Evolutionary conservation across 768 basidiomycete species (phyloP).

Genomic region (Glaciozyma antarctica): DNA sequence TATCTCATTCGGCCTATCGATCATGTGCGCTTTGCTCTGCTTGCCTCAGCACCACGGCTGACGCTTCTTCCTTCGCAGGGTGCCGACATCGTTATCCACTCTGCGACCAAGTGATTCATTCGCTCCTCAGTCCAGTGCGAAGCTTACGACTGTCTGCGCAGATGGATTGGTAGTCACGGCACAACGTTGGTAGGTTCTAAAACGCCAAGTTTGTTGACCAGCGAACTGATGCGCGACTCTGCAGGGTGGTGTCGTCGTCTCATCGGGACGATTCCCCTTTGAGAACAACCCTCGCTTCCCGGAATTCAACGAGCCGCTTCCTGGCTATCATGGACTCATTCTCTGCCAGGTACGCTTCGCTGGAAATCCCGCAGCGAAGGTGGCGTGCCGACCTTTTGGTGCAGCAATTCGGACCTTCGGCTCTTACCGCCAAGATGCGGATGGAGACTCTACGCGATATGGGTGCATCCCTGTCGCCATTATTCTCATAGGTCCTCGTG

Average conservation of each 20-base stretch:
- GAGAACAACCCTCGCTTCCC: conserved; percentile 51
- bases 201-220: too few species aligned
- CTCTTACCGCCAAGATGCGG: conserved; percentile 58
- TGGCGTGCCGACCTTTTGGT: too few species aligned
- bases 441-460: background rate
- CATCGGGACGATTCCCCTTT: conserved; percentile 64
- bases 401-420: conserved; percentile 48
- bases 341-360: conserved; percentile 33
- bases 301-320: conserved; percentile 59
- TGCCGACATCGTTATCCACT: conserved; percentile 73
- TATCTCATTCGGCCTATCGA: conserved; percentile 62
- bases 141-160: background rate
- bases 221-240: too few species aligned
- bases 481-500: background rate
- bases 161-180: conserved; percentile 46
- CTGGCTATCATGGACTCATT: conserved; percentile 43
- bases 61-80: conserved; percentile 33
- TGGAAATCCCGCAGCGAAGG: too few species aligned
- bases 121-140: background rate
- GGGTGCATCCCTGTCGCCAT: background rate
- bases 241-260: conserved; percentile 64
- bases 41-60: too few species aligned
- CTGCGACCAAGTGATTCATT: conserved; percentile 62
- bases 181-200: too few species aligned
- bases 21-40: background rate